A percentile compares a stretch with the other conserved stretches of the same genome.
Evolutionary conservation across 1,139 yeast species (phyloP).

Genomic region (Geotrichum fermentans): DNA sequence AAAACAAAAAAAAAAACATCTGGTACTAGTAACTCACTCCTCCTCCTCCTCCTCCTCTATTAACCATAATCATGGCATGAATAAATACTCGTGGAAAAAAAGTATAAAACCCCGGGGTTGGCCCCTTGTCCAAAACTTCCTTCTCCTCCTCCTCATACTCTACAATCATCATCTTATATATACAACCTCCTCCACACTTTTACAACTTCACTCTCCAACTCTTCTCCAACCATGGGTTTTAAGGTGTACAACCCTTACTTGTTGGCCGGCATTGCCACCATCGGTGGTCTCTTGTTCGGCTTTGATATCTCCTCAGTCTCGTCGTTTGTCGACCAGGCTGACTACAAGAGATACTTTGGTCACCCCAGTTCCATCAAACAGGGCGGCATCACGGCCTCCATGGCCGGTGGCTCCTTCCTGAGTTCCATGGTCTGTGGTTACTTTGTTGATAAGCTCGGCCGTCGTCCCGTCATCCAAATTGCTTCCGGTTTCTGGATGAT

Average conservation of each 20-base stretch:
- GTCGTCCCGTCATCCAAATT: conserved; percentile 67
- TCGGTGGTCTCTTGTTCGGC: conserved; percentile 95
- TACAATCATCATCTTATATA: neutral
- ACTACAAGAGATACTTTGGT: conserved; percentile 44
- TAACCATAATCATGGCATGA: too few relatives aligned
- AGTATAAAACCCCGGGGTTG: too few relatives aligned
- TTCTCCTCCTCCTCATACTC: too few relatives aligned
- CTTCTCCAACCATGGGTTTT: conserved; percentile 21
- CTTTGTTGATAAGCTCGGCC: conserved; percentile 67
- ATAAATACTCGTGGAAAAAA: too few relatives aligned
- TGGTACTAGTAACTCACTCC: too few relatives aligned
- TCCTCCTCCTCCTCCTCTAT: too few relatives aligned
- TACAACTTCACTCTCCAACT: too few relatives aligned
- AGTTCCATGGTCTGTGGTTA: conserved; percentile 38
- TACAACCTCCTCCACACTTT: too few relatives aligned
- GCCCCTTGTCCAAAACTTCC: too few relatives aligned
- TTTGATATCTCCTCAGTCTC: conserved; percentile 91
- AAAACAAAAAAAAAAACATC: too few relatives aligned
- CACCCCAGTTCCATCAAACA: conserved; percentile 46
- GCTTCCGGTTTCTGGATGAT: conserved; percentile 73
- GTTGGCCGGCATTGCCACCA: conserved; percentile 54
- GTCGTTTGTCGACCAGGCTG: conserved; percentile 72
- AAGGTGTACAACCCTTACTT: conserved; percentile 39
- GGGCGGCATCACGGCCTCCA: conserved; percentile 92
- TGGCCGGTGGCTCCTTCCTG: conserved; percentile 81